These are phyloP conservation scores for Exophiala aquamarina DNA, from an alignment of 2,329 filamentous ascomycete species.

Conservation along the genomic window DNA sequence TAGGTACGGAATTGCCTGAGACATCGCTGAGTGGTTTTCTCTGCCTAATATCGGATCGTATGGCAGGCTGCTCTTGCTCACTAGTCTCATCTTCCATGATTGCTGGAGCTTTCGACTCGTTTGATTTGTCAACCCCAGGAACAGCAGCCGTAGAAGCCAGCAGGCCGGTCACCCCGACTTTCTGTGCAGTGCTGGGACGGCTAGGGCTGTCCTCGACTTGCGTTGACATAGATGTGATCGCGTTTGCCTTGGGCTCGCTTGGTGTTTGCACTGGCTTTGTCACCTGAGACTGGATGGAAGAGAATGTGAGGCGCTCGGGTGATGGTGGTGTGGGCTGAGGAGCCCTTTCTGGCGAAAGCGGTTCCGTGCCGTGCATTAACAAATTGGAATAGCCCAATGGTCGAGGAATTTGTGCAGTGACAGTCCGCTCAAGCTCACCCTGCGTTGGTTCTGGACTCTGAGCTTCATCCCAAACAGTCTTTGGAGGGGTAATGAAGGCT, in stretches of 20 bases:
- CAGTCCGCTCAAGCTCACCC: neutral
- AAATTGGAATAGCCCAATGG: constrained; percentile 33
- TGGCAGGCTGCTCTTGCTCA: constrained; percentile 46
- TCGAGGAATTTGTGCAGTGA: constrained; percentile 18
- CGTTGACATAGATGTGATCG: constrained; percentile 33
- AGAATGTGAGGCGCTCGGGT: constrained; percentile 31
- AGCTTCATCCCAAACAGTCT: constrained; percentile 41
- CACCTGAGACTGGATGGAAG: constrained; percentile 32
- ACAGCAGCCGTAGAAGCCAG: constrained; percentile 25
- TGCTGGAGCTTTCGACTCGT: constrained; percentile 42
- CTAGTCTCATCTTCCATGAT: constrained; percentile 66
- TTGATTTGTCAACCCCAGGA: constrained; percentile 20
- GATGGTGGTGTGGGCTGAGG: neutral
- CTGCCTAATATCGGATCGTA: too few species aligned
- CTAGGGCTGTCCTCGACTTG: constrained; percentile 24
- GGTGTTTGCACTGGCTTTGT: constrained; percentile 32
- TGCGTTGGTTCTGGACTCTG: constrained; percentile 42
- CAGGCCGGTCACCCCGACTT: constrained; percentile 21
- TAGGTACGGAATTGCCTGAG: constrained; percentile 54
- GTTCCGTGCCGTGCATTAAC: constrained; percentile 25
- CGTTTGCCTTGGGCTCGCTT: constrained; percentile 30
- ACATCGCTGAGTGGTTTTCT: constrained; percentile 58
- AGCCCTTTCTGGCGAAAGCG: constrained; percentile 19
- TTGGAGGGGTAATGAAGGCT: constrained; percentile 38
- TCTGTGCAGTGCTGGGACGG: constrained; percentile 40